Base-by-base conservation (phyloP, 2,329 filamentous ascomycete species). In the Xylaria sp. region DNA sequence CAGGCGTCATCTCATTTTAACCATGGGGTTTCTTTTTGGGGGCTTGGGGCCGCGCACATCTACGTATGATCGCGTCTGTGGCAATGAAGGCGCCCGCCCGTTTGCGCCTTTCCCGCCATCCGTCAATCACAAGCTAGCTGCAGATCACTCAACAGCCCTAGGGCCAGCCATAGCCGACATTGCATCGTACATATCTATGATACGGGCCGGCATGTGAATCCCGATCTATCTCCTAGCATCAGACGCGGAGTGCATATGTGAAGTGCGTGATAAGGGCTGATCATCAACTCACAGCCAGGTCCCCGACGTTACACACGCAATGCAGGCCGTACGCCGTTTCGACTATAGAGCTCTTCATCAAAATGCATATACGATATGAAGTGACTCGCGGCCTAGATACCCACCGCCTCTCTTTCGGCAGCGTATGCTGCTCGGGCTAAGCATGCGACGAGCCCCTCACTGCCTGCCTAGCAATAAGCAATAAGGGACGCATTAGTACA, bases 221-320 rank as follows among this genome's bases (percentile, higher is more conserved):
- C 4, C 46, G 55, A 60, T 58, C 54, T 58, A 53, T 47, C 37
- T 57, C 48, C 48, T 56, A 45, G 17, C 37, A 50, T 55, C 49
- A 59, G 39, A 52, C 52, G 54, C 49, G 50, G 46, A 50, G 54
- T 53, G 52, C 49, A 54, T 55, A 57, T 54, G 48, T 46, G 54
- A 57, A 41, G 49, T 54, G 37, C 40, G 44, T 52, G 39, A 38
- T 34, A 16, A 22, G 19, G 22, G 34, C 51, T 46, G 47, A 50
- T 43, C 41, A 53, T 43, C 8, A 50, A 41, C n/a, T 52, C 39
- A 11, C 40, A 50, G 42, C 47, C 24, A 34, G 11, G 29, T 13
- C 29, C 16, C 29, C 16, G 29, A 34, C 8, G 4, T 34, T 34
- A 34, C 29, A 34, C 3, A 34, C 11, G 29, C 9, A 34, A 13